Percentiles rank a stretch among this genome's conserved stretches.
Evolutionary conservation across 2,329 filamentous ascomycete genomes (phyloP).

Genomic region (Ceratocystis cubensis): DNA sequence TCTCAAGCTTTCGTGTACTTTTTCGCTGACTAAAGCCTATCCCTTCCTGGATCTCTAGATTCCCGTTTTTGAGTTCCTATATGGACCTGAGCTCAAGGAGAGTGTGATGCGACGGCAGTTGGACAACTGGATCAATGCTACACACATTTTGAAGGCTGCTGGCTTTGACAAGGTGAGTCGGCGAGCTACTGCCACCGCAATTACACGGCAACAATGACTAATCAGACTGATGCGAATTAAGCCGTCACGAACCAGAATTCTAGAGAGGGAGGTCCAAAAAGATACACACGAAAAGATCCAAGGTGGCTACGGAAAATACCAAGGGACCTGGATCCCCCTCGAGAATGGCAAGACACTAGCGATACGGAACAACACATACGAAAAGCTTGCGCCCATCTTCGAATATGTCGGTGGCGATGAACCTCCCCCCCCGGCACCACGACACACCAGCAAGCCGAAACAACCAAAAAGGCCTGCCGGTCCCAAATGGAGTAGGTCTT

Average conservation of each 20-base stretch:
- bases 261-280: conserved; percentile 94
- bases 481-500: conserved; percentile 40
- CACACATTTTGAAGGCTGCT: conserved; percentile 92
- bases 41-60: conserved; percentile 43
- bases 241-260: conserved; percentile 81
- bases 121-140: conserved; percentile 99
- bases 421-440: conserved; percentile 85
- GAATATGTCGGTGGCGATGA: conserved; percentile 74
- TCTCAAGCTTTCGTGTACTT: background rate
- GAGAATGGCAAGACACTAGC: conserved; percentile 69
- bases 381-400: conserved; percentile 76
- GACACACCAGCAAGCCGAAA: conserved; percentile 81
- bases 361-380: conserved; percentile 72
- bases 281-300: conserved; percentile 96
- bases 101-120: conserved; percentile 92
- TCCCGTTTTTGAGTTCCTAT: conserved; percentile 86
- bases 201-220: background rate
- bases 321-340: conserved; percentile 97
- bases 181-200: too few species aligned
- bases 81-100: conserved; percentile 61
- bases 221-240: background rate
- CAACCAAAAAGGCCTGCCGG: conserved; percentile 54
- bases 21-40: background rate
- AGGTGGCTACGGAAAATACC: conserved; percentile 96
- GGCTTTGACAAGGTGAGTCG: conserved; percentile 66